Evolutionary conservation across 495 filamentous ascomycete species (phyloP).

Genomic region (Rhizodiscina lignyota): DNA sequence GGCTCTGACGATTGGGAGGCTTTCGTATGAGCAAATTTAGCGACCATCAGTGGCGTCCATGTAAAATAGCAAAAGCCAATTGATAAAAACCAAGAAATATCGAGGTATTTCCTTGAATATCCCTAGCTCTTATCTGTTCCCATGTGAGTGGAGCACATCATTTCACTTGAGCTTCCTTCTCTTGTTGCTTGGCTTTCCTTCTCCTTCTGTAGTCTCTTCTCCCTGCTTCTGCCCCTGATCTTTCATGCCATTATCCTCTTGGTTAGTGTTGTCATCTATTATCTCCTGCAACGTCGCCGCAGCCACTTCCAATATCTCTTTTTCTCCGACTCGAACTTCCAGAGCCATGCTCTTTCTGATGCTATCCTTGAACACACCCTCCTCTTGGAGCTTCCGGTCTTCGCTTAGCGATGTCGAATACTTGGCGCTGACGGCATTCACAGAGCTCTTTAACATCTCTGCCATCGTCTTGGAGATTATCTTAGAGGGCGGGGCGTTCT

Average conservation of each 20-base stretch:
- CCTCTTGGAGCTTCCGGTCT: conserved; percentile 40
- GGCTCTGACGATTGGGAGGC: too few relatives aligned
- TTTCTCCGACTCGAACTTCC: conserved; percentile 67
- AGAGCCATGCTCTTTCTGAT: conserved; percentile 47
- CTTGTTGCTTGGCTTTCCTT: conserved; percentile 18
- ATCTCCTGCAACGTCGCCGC: background rate
- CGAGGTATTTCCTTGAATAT: too few relatives aligned
- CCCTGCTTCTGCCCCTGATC: background rate
- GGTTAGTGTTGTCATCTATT: background rate
- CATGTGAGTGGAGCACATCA: background rate
- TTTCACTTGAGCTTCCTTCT: conserved; percentile 6
- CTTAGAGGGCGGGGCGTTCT: conserved; percentile 2
- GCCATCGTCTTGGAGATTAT: conserved; percentile 28
- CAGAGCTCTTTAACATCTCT: conserved; percentile 16
- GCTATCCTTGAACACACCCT: background rate
- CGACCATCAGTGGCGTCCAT: too few relatives aligned
- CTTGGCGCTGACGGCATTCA: conserved; percentile 22
- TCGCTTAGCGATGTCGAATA: conserved; percentile 49
- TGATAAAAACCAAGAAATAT: too few relatives aligned
- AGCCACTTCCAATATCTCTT: conserved; percentile 34
- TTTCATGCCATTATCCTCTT: conserved; percentile 4
- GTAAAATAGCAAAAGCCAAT: too few relatives aligned
- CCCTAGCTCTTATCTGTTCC: too few relatives aligned
- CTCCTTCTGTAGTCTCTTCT: background rate
- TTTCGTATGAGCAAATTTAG: too few relatives aligned